Evolutionary conservation across 768 basidiomycete genomes (phyloP), one percentile per base, ranked within the genome.

Genomic region (Amyloporia xantha): DNA sequence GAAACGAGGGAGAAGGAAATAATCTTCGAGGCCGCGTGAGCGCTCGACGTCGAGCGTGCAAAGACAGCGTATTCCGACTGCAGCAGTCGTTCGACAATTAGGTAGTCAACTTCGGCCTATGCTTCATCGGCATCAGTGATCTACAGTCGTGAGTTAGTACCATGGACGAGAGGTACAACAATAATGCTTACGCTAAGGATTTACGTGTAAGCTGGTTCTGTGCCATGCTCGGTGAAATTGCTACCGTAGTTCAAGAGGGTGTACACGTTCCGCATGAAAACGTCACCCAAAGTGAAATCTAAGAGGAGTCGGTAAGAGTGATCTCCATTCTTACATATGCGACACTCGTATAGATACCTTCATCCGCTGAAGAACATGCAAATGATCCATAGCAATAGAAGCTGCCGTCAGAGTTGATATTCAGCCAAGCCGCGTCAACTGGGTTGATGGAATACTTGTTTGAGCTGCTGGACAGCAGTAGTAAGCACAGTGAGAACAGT

Each of bases 261-360:
- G 46, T 57, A 57, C 1, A 53, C 55, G 48, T 59, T 59, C 37
- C 53, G 53, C 49, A 59, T 27, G 52, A 59, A 59, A 15, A 53
- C 5, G 27, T 59, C 58, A 11, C 58, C 58, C 15, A 59, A 55
- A 23, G 55, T 48, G 33, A 52, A 53, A 46, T 59, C 58, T 50
- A 45, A n/a, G n/a, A n/a, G n/a, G 10, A 39, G 6, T 4, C 24
- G 4, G 28, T 33, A 10, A 23, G 41, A 42, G n/a, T 6, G 13
- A 17, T 19, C 26, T 19, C 17, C 10, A 21, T 24, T 12, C 2
- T 17, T 6, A 36, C 10, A 20, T 6, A 12, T 11, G n/a, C 10
- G 33, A 5, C 9, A n/a, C 12, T 28, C 26, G 30, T 23, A 45
- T 33, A 17, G 20, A 21, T 19, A 33, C 33, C 30, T 7, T n/a